Conservation (phyloP, 257 asterid genomes). For the Handroanthus guayacan region DNA sequence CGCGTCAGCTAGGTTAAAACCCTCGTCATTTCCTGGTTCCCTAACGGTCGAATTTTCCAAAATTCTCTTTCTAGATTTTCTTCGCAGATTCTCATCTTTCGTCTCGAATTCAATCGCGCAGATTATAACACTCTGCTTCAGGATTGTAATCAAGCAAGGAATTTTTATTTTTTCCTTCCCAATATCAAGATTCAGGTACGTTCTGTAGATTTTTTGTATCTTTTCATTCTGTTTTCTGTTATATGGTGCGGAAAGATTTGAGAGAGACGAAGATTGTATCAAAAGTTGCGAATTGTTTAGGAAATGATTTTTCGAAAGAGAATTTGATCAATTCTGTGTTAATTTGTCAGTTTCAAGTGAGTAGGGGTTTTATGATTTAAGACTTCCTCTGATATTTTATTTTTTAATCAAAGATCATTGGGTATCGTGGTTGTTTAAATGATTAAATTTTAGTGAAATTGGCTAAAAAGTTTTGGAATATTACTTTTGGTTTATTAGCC, state of each 20-base stretch:
- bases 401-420: not conserved
- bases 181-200: slow-evolving; percentile 35
- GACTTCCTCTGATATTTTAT: not conserved
- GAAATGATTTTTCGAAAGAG: not conserved
- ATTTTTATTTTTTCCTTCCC: not conserved
- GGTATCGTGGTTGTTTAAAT: slow-evolving; percentile 1
- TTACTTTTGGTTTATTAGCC: not conserved
- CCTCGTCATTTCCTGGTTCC: slow-evolving; percentile 15
- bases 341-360: not conserved
- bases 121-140: not conserved
- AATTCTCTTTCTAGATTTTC: slow-evolving; percentile 22
- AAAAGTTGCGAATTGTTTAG: not conserved
- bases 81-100: slow-evolving; percentile 9
- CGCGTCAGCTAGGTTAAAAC: not conserved
- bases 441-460: slow-evolving; percentile 7
- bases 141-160: slow-evolving; percentile 2
- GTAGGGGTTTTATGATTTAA: not conserved
- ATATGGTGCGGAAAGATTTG: not conserved
- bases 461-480: not conserved
- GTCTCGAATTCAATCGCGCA: slow-evolving; percentile 21
- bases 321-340: slow-evolving; percentile 1
- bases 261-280: not conserved
- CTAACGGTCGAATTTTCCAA: slow-evolving; percentile 42
- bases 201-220: not conserved
- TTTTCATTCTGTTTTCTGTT: not conserved